phyloP scores from a whole-genome alignment of 2,329 filamentous ascomycete genomes.

The Tolypocladium album region DNA sequence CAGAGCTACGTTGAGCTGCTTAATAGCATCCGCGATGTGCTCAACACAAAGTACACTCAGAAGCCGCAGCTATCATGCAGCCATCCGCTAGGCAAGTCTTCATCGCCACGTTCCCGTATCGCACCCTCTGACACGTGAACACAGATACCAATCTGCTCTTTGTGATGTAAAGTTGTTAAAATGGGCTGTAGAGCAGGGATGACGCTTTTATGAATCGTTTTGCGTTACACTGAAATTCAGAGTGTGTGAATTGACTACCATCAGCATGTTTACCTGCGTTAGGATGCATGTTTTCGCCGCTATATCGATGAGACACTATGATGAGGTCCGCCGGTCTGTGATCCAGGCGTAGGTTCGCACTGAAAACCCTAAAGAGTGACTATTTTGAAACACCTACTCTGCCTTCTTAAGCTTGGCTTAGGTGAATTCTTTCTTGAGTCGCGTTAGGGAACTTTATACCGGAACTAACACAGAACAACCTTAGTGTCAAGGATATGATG shows the following conservation, averaged over 20 bases:
- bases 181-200: neutral
- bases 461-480: neutral
- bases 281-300: neutral
- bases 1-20: constrained; percentile 94
- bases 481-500: neutral
- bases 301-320: neutral
- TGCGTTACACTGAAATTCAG: neutral
- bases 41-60: constrained; percentile 79
- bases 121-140: constrained; percentile 6
- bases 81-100: constrained; percentile 75
- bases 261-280: neutral
- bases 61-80: constrained; percentile 95
- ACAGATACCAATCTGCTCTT: constrained; percentile 57
- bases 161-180: constrained; percentile 42
- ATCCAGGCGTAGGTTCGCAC: neutral
- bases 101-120: neutral
- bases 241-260: neutral
- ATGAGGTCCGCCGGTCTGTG: neutral
- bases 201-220: neutral
- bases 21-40: constrained; percentile 87
- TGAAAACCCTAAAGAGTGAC: neutral
- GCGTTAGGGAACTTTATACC: neutral
- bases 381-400: neutral
- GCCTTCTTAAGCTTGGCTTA: no score
- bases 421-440: neutral